Conservation (phyloP, 495 filamentous ascomycete species). For the Aspergillus sclerotioniger region DNA sequence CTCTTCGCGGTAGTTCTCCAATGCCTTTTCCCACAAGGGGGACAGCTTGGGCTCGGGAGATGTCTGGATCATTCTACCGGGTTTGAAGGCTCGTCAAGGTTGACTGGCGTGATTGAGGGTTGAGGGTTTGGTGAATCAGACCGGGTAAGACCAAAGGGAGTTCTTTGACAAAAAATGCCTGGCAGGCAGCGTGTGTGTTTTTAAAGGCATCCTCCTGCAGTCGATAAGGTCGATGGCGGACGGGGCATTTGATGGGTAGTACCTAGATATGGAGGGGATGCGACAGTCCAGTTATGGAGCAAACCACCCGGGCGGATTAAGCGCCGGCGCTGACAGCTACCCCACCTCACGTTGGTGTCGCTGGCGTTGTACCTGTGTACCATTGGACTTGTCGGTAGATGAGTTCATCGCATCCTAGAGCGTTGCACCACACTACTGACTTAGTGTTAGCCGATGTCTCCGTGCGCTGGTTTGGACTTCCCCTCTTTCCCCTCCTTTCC, state of each 20-base stretch:
- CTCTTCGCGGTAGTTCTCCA: constrained; percentile 10
- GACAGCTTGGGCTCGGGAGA: constrained; percentile 15
- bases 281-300: too few relatives aligned
- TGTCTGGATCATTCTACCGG: neutral
- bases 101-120: neutral
- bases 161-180: neutral
- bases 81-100: neutral
- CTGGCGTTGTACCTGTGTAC: neutral
- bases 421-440: too few relatives aligned
- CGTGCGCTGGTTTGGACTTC: too few relatives aligned
- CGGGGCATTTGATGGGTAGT: neutral
- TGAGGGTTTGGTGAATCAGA: neutral
- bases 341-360: neutral
- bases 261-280: neutral
- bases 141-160: neutral
- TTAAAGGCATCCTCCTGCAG: neutral
- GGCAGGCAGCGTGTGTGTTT: neutral
- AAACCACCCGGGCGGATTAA: neutral
- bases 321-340: neutral
- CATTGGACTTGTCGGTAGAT: too few relatives aligned
- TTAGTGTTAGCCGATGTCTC: too few relatives aligned
- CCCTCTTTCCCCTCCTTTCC: too few relatives aligned
- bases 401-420: too few relatives aligned
- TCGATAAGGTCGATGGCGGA: neutral
- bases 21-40: constrained; percentile 10